These are phyloP conservation scores for Coemansia sp. DNA, from an alignment of 192 early-diverging fungal genomes.

Conservation along the genomic window DNA sequence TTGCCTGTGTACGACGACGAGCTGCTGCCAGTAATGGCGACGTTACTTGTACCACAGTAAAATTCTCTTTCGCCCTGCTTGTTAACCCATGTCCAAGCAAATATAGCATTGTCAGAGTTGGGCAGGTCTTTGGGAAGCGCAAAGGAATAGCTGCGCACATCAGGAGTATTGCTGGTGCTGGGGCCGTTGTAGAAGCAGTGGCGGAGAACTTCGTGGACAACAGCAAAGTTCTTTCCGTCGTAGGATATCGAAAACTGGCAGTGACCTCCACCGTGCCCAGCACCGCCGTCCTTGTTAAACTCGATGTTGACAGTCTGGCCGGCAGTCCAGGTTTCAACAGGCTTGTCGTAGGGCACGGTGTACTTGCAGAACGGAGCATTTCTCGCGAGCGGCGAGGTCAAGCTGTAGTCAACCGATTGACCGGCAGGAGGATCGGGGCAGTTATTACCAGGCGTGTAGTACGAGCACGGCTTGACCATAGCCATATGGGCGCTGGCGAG, in stretches of 20 bases:
- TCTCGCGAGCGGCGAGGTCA: background rate
- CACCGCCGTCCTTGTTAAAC: slow-evolving; percentile 25
- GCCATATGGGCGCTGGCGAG: slow-evolving; percentile 21
- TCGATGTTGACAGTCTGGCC: slow-evolving; percentile 32
- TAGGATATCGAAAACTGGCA: slow-evolving; percentile 58
- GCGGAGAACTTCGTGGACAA: slow-evolving; percentile 52
- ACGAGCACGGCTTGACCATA: slow-evolving; percentile 31
- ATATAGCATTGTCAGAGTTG: slow-evolving; percentile 51
- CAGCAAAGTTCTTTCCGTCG: slow-evolving; percentile 53
- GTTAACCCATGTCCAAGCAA: slow-evolving; percentile 67
- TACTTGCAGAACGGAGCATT: slow-evolving; percentile 29
- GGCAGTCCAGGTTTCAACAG: slow-evolving; percentile 40
- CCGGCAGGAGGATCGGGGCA: background rate
- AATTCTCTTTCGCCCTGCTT: slow-evolving; percentile 58
- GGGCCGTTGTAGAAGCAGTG: slow-evolving; percentile 37
- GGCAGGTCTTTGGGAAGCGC: slow-evolving; percentile 57
- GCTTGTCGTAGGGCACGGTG: slow-evolving; percentile 35
- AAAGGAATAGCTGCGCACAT: slow-evolving; percentile 44
- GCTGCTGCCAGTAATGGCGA: slow-evolving; percentile 20
- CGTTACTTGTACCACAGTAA: slow-evolving; percentile 41
- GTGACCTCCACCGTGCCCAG: slow-evolving; percentile 54
- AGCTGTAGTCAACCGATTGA: slow-evolving; percentile 1
- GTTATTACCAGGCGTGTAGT: slow-evolving; percentile 27
- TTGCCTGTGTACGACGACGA: slow-evolving; percentile 38
- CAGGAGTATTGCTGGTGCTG: slow-evolving; percentile 15